phyloP scores from a whole-genome alignment of 2,329 filamentous ascomycete species.

The Diaporthe vexans region DNA sequence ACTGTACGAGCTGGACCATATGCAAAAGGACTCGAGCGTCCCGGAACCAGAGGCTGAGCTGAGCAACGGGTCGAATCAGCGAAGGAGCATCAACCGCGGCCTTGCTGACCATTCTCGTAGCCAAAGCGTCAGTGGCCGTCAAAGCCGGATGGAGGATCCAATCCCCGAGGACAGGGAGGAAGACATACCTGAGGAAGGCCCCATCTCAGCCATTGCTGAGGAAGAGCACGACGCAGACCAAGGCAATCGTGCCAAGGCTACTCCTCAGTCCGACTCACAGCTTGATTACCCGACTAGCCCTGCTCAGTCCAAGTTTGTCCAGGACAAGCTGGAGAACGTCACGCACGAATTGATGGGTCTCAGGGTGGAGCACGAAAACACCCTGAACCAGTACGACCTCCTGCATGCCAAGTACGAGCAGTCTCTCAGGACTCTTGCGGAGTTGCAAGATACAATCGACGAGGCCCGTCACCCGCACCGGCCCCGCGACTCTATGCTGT shows the following conservation, averaged over 20 bases:
- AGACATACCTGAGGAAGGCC: slow-evolving; percentile 45
- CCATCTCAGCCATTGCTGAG: slow-evolving; percentile 43
- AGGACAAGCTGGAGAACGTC: slow-evolving; percentile 92
- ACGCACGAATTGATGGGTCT: slow-evolving; percentile 93
- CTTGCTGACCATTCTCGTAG: slow-evolving; percentile 67
- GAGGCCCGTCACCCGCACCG: slow-evolving; percentile 77
- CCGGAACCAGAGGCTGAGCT: slow-evolving; percentile 54
- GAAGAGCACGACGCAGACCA: slow-evolving; percentile 51
- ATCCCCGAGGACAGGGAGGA: slow-evolving; percentile 69
- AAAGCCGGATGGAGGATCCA: slow-evolving; percentile 66
- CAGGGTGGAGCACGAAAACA: slow-evolving; percentile 89
- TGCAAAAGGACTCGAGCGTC: slow-evolving; percentile 71
- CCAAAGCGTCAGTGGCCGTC: slow-evolving; percentile 67
- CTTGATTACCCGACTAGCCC: slow-evolving; percentile 71
- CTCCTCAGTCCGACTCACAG: slow-evolving; percentile 39
- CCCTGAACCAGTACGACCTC: slow-evolving; percentile 83
- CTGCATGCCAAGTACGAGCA: slow-evolving; percentile 93
- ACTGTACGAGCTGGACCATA: slow-evolving; percentile 88
- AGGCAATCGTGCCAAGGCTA: slow-evolving; percentile 51
- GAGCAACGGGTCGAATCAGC: slow-evolving; percentile 58
- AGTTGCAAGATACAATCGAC: slow-evolving; percentile 87
- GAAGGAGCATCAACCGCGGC: slow-evolving; percentile 57
- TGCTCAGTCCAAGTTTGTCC: slow-evolving; percentile 86
- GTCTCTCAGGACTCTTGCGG: slow-evolving; percentile 83
- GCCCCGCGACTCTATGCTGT: slow-evolving; percentile 69